Base-by-base conservation (phyloP, 345 rosid species). In the Anacardium occidentale region DNA sequence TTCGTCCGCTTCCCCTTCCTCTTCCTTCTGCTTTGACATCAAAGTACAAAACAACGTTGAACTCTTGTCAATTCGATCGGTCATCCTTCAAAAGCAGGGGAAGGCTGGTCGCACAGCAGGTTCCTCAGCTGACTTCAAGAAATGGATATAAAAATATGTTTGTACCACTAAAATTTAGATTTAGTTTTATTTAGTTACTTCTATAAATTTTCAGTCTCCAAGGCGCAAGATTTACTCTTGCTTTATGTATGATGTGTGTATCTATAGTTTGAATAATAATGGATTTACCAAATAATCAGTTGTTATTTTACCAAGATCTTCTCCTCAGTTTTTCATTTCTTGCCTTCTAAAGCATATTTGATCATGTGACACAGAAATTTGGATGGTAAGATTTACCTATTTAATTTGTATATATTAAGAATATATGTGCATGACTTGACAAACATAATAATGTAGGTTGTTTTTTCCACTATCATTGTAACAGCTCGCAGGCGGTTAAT, bases 141-240 rank as follows among this genome's bases (percentile, higher is more conserved):
- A 15, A 14, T 8, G 78, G 20, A n/a, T 45, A 44, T 52, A 52
- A 51, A 44, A 63, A 53, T 10, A 37, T 61, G 18, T 62, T 56
- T 3, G 25, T 64, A 13, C 42, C 64, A 5, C 54, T 69, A 4
- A 77, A 69, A 18, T 64, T 68, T 24, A 51, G 64, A 9, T 37
- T 63, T 47, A 63, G 80, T 22, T 70, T 82, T 47, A 3, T 77
- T 51, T 76, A 58, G 64, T 5, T 20, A 29, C 5, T 45, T 9
- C 42, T 24, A 52, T 45, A 21, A 7, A 21, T 22, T 5, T 37
- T 37, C 42, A 60, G 21, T 18, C 64, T 61, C n/a, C 18, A 5
- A 50, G 5, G 5, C 6, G 15, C 24, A 61, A 1, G 12, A 34
- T 61, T 32, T 34, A 8, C 32, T 29, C 8, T 14, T 15, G 15